phyloP scores from a whole-genome alignment of 768 basidiomycete genomes.

The Flagelloscypha sp. region DNA sequence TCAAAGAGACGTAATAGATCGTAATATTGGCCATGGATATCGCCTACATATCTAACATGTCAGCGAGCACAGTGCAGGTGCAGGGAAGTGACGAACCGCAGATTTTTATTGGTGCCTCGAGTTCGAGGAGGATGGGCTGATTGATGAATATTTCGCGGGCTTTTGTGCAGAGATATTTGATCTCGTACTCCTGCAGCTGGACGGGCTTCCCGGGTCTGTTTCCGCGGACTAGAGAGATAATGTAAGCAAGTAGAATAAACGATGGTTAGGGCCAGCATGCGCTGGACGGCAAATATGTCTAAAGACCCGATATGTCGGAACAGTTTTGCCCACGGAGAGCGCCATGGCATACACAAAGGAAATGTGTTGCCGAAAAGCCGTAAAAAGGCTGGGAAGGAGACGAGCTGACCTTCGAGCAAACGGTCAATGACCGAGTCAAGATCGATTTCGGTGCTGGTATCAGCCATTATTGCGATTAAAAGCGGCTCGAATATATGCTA shows the following conservation, averaged over 20 bases:
- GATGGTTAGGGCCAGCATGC: too few species aligned
- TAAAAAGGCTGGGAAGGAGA: slow-evolving; percentile 9
- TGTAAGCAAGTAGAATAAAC: slow-evolving; percentile 16
- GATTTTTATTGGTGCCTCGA: slow-evolving; percentile 99
- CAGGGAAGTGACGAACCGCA: slow-evolving; percentile 61
- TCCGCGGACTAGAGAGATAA: slow-evolving; percentile 69
- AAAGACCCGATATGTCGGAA: too few species aligned
- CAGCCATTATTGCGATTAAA: slow-evolving; percentile 46
- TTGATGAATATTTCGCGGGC: slow-evolving; percentile 99
- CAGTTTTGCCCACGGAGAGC: too few species aligned
- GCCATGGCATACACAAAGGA: too few species aligned
- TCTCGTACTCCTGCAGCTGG: slow-evolving; percentile 97
- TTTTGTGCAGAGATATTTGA: slow-evolving; percentile 98
- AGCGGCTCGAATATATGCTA: not conserved
- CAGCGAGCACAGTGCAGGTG: too few species aligned
- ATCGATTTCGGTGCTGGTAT: slow-evolving; percentile 88
- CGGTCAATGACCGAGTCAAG: slow-evolving; percentile 99
- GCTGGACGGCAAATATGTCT: too few species aligned
- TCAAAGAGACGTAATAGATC: slow-evolving; percentile 97
- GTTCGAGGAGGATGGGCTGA: slow-evolving; percentile 94
- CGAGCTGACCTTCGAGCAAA: slow-evolving; percentile 83
- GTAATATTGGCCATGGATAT: slow-evolving; percentile 99
- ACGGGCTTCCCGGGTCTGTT: slow-evolving; percentile 98
- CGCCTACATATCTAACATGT: too few species aligned
- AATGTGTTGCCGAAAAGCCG: too few species aligned